Base-by-base conservation (phyloP, 169 alveolate genomes). In the Plasmodium malariae region DNA sequence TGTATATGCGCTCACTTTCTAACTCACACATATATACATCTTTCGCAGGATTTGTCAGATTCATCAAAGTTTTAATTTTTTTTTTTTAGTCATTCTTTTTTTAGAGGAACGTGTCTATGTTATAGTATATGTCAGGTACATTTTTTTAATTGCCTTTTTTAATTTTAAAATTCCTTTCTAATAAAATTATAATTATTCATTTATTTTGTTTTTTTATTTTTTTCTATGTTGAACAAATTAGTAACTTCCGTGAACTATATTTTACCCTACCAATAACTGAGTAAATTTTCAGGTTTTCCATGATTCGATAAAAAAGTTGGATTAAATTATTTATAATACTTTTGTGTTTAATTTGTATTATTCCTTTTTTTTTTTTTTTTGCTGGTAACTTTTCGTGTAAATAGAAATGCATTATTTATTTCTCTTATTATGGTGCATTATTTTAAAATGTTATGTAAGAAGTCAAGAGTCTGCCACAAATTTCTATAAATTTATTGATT, bases 401-500 rank as follows among this genome's bases (percentile, higher is more conserved):
- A 36, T 55, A 62, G 73, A 69, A 63, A 78, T 78, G 89, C 40
- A 62, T 62, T 65, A 78, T 78, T 51, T 78, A 78, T 62, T 78
- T 37, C 19, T 32, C 34, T 17, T 45, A 21, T 34, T 78, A n/a
- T 78, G 65, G 57, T 78, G 55, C 30, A 32, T 48, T 12, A 24
- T 78, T 32, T 48, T 78, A 54, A 78, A 69, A 14, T 78, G 62
- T 59, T 17, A 49, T 67, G 73, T 48, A 34, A 83, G 55, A 17
- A 86, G 91, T 19, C 91, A 83, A 83, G 91, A 83, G 68, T 83
- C 91, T 28, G 93, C 96, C 6, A 69, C 93, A 9, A 92, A 91
- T 72, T 93, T 93, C 67, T 91, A 93, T 26, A 69, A 74, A n/a
- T 93, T 93, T 51, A 87, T 72, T 59, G 96, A 93, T 80, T 92